Conservation (phyloP, 2,329 filamentous ascomycete genomes). For the Alternaria sp. region DNA sequence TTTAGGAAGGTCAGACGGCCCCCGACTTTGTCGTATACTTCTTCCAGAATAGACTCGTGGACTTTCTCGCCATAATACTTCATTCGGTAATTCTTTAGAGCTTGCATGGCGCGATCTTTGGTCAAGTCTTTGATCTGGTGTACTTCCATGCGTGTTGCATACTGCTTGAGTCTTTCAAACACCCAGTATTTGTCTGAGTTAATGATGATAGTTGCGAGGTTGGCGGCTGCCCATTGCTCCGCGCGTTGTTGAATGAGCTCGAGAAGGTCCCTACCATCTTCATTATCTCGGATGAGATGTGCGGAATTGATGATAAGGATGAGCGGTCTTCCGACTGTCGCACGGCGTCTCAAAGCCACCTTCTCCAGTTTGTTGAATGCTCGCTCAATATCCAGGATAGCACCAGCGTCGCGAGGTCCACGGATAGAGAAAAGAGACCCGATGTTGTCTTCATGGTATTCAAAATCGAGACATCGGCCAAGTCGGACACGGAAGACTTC, state of each 20-base stretch:
- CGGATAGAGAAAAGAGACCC: constrained; percentile 94
- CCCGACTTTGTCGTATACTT: constrained; percentile 86
- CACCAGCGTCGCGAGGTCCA: constrained; percentile 89
- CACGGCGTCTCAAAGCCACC: constrained; percentile 78
- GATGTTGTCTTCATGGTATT: constrained; percentile 98
- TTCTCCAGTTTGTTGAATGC: constrained; percentile 99
- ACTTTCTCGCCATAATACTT: constrained; percentile 76
- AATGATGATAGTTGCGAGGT: constrained; percentile 89
- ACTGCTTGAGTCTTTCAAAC: constrained; percentile 90
- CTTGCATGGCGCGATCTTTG: constrained; percentile 77
- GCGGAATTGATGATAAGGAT: constrained; percentile 95
- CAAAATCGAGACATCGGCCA: constrained; percentile 93
- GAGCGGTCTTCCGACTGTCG: constrained; percentile 71
- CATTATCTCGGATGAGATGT: constrained; percentile 89
- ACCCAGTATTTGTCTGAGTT: constrained; percentile 99
- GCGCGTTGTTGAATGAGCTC: constrained; percentile 95
- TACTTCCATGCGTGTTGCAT: constrained; percentile 94
- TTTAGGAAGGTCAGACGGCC: constrained; percentile 89
- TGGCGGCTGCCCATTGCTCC: constrained; percentile 94
- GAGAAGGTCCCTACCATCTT: constrained; percentile 90
- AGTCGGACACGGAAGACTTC: constrained; percentile 94
- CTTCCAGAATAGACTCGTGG: constrained; percentile 66
- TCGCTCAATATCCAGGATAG: constrained; percentile 91
- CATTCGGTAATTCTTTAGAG: constrained; percentile 79
- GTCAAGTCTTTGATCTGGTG: constrained; percentile 84